Base-by-base conservation (phyloP, 163 green algal genomes). In the Scenedesmus sp. region DNA sequence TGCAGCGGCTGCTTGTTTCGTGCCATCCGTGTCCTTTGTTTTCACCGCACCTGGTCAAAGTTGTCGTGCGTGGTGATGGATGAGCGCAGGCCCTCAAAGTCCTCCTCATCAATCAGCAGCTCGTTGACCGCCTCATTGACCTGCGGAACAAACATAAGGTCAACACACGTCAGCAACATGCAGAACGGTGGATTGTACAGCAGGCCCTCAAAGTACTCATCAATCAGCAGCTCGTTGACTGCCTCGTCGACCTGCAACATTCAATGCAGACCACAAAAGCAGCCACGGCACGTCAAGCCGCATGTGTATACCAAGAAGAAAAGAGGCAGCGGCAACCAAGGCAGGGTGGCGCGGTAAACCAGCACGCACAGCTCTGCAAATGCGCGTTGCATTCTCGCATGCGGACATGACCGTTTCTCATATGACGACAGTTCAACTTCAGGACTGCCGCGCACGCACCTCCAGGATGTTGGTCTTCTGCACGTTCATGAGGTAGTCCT, bases 41-140 rank as follows among this genome's bases (percentile, higher is more conserved):
- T 46, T 46, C 34, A 46, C 34, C 94, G 91, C 23, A 99, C 95
- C 94, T 99, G 96, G 94, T 99, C 98, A 88, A 99, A 99, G 97
- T 99, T 99, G 95, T 99, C 98, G 94, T 99, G 99, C 15, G 96
- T 98, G 74, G 97, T 97, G 90, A 99, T 99, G 94, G 94, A 98
- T 60, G 97, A 96, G 84, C 97, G 93, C 91, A 99, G 96, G 6
- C 92, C 97, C 57, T 97, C 96, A 90, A 96, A 99, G 96, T 99
- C 98, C 94, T 99, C 98, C 95, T 99, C 98, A 90, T 99, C 98
- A n/a, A 99, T 97, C 83, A 99, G 97, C 92, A 99, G 95, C 88
- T 97, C 96, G 93, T 99, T 99, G 60, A 99, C 94, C 18, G 98
- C 98, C 94, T 99, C 98, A 94, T 99, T 99, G 23, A 99, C 98